Evolutionary conservation across 805 yeast species (phyloP).

Genomic region (Candida nemodendra): DNA sequence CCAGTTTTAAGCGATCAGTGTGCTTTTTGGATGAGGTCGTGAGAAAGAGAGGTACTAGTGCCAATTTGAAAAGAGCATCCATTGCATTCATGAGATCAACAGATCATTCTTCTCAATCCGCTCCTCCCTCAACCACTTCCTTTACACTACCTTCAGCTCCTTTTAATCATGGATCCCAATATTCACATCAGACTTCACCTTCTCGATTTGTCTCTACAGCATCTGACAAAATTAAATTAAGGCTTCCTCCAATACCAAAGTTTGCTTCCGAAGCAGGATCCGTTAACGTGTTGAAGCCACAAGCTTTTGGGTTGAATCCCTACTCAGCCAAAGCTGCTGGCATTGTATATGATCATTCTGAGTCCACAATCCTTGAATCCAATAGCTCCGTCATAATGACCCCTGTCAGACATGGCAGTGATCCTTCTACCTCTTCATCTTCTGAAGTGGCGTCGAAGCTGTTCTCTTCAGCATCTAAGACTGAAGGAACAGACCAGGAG

Average conservation of each 20-base stretch:
- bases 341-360: slow-evolving; percentile 5
- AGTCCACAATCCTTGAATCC: slow-evolving; percentile 15
- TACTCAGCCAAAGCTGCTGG: not conserved
- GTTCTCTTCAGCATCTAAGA: slow-evolving; percentile 6
- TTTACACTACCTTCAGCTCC: slow-evolving; percentile 4
- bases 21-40: slow-evolving; percentile 28
- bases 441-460: slow-evolving; percentile 3
- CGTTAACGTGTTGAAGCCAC: not conserved
- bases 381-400: slow-evolving; percentile 14
- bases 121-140: slow-evolving; percentile 21
- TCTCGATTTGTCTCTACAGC: slow-evolving; percentile 24
- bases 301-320: not conserved
- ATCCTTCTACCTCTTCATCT: slow-evolving; percentile 2
- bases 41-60: slow-evolving; percentile 27
- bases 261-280: slow-evolving; percentile 12
- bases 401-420: slow-evolving; percentile 13
- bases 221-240: slow-evolving; percentile 15
- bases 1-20: slow-evolving; percentile 10
- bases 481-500: slow-evolving; percentile 12
- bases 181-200: slow-evolving; percentile 28
- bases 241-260: slow-evolving; percentile 32
- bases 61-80: slow-evolving; percentile 28
- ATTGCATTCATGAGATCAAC: slow-evolving; percentile 16
- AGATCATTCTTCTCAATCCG: slow-evolving; percentile 15
- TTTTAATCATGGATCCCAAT: slow-evolving; percentile 3